Conservation (phyloP, 208 protist genomes). For the Crithidia brevicula region DNA sequence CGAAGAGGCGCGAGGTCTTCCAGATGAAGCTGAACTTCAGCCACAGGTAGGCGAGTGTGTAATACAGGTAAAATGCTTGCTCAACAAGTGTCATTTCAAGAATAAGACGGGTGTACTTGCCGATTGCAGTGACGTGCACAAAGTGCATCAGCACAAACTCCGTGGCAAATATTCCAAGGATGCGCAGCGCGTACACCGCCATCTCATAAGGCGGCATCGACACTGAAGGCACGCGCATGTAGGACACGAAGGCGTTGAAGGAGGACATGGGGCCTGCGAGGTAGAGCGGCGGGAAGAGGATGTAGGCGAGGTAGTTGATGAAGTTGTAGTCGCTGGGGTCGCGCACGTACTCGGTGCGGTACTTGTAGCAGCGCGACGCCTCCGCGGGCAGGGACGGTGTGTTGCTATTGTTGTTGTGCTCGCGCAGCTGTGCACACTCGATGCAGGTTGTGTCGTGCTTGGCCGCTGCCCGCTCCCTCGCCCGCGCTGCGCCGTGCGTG, state of each 20-base stretch:
- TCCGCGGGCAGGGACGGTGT: constrained; percentile 6
- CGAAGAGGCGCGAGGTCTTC: constrained; percentile 84
- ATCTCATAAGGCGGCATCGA: constrained; percentile 19
- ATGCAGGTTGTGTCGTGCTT: constrained; percentile 41
- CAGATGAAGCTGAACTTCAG: constrained; percentile 92
- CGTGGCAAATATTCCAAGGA: constrained; percentile 20
- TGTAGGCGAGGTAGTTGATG: constrained; percentile 81
- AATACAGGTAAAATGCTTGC: constrained; percentile 74
- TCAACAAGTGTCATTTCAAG: constrained; percentile 79
- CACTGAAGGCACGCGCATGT: constrained; percentile 52
- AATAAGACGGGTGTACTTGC: constrained; percentile 58
- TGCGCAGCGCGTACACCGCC: constrained; percentile 18
- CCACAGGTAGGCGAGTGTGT: constrained; percentile 82
- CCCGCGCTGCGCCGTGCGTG: constrained; percentile 8
- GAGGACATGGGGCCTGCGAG: constrained; percentile 89
- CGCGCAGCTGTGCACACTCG: constrained; percentile 42
- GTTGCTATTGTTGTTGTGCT: constrained; percentile 18
- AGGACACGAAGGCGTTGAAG: constrained; percentile 89
- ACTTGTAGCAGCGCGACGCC: constrained; percentile 54
- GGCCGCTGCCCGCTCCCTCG: constrained; percentile 27
- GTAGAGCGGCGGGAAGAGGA: constrained; percentile 91
- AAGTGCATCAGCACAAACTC: constrained; percentile 40
- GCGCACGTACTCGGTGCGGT: constrained; percentile 58
- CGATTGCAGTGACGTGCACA: constrained; percentile 59
- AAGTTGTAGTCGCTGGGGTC: constrained; percentile 70